These are phyloP conservation scores for Neurospora sp. DNA, from an alignment of 495 filamentous ascomycete genomes.

Conservation along the genomic window DNA sequence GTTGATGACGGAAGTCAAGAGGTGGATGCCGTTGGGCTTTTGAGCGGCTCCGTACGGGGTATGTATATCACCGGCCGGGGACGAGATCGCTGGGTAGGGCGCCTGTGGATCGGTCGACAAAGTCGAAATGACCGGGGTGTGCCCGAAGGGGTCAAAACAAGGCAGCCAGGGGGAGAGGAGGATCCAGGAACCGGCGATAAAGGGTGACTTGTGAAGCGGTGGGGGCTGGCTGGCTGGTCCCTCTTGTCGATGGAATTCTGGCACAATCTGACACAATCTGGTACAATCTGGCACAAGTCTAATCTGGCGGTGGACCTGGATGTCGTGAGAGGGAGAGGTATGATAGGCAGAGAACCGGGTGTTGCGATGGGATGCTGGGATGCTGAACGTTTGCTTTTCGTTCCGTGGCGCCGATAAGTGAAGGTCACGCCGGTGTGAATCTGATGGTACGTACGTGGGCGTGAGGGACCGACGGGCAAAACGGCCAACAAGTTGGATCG, in stretches of 20 bases:
- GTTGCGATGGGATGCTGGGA: background rate
- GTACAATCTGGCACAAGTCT: slow-evolving; percentile 9
- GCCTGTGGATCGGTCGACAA: slow-evolving; percentile 11
- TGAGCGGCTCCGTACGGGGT: slow-evolving; percentile 1
- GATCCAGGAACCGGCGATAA: slow-evolving; percentile 19
- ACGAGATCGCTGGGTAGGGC: slow-evolving; percentile 3
- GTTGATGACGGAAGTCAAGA: background rate
- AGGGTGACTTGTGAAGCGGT: slow-evolving; percentile 10
- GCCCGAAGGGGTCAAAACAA: slow-evolving; percentile 9
- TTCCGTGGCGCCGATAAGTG: slow-evolving; percentile 21
- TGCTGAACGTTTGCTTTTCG: slow-evolving; percentile 16
- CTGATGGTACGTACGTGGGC: background rate
- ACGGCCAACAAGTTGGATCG: background rate
- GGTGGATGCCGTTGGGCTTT: background rate
- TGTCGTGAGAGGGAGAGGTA: slow-evolving; percentile 8
- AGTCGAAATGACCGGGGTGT: slow-evolving; percentile 12
- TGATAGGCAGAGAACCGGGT: slow-evolving; percentile 20
- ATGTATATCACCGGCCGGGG: slow-evolving; percentile 1
- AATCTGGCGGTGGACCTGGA: slow-evolving; percentile 22
- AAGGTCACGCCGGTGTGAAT: background rate
- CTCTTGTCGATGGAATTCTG: slow-evolving; percentile 19
- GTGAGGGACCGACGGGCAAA: background rate
- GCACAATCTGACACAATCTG: slow-evolving; percentile 8
- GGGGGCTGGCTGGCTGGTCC: slow-evolving; percentile 9
- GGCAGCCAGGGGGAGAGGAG: slow-evolving; percentile 5